phyloP scores from a whole-genome alignment of 2,329 filamentous ascomycete species.

The Salinomyces thailandicus region DNA sequence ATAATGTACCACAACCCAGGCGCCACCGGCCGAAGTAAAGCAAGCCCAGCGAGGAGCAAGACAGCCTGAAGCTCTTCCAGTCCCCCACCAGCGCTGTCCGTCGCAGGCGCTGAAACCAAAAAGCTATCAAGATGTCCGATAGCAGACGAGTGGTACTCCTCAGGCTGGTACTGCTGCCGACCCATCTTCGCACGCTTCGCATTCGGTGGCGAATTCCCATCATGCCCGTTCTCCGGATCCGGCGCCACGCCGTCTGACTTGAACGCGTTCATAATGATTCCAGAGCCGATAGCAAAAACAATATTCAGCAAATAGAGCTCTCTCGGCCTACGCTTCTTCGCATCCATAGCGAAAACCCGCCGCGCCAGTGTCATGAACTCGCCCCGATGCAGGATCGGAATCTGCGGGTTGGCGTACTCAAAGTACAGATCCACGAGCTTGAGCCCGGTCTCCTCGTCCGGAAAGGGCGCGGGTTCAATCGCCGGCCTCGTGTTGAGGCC shows the following conservation, averaged over 20 bases:
- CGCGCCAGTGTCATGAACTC: slow-evolving; percentile 88
- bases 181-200: slow-evolving; percentile 41
- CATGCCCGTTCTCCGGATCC: slow-evolving; percentile 20
- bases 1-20: slow-evolving; percentile 97
- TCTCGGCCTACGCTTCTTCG: slow-evolving; percentile 57
- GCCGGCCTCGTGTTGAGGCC: slow-evolving; percentile 86
- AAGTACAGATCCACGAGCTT: slow-evolving; percentile 78
- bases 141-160: slow-evolving; percentile 92
- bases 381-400: slow-evolving; percentile 77
- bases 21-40: slow-evolving; percentile 78
- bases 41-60: slow-evolving; percentile 79
- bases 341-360: slow-evolving; percentile 61
- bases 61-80: slow-evolving; percentile 92
- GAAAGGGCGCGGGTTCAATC: slow-evolving; percentile 77
- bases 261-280: slow-evolving; percentile 65
- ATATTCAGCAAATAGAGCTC: slow-evolving; percentile 95
- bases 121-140: slow-evolving; percentile 86
- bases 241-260: slow-evolving; percentile 19
- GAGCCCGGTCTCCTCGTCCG: slow-evolving; percentile 61
- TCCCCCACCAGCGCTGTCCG: slow-evolving; percentile 68
- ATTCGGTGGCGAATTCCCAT: slow-evolving; percentile 18
- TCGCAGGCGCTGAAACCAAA: slow-evolving; percentile 52
- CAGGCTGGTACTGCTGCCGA: slow-evolving; percentile 57
- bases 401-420: slow-evolving; percentile 91
- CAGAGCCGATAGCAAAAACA: slow-evolving; percentile 90